Evolutionary conservation across 2,329 filamentous ascomycete genomes (phyloP), one percentile per base, ranked within the genome.

Genomic region (Neonectria sp.): DNA sequence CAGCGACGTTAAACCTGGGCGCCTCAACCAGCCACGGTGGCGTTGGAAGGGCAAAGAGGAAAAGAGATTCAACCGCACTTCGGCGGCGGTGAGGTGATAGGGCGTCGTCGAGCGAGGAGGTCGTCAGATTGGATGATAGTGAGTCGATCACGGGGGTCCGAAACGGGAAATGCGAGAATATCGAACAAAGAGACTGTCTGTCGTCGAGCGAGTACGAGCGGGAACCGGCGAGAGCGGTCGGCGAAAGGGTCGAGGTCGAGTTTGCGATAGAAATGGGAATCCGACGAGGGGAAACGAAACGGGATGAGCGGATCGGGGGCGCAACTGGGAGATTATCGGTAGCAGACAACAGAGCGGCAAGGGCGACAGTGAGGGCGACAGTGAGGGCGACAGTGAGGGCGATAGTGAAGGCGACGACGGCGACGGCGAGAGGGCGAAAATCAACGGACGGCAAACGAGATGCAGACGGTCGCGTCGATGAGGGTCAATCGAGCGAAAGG

Each of bases 401-500:
- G 31, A 11, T 2, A 8, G 31, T 33, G 31, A 33, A 33, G 31
- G 31, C 33, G 33, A 35, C 21, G 21, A 21, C 33, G 33, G 33
- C n/a, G n/a, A 12, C 8, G 40, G 37, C 37, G 13, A 40, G 15
- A 40, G 15, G 37, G 37, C 37, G 37, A 40, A 40, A n/a, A 7
- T 6, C 37, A 40, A 40, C 15, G 6, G 37, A n/a, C 15, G n/a
- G 37, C 37, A 40, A n/a, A 40, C 37, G 15, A 40, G 37, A 40
- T 40, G 37, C 37, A n/a, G 37, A 40, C 37, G 37, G 37, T 17
- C 37, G 37, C 37, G 37, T n/a, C 15, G 37, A 40, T n/a, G 37
- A 48, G 37, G 55, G 25, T 70, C 71, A 71, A 75, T 75, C 59
- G 55, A 64, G 65, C 69, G 61, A 64, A 58, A 9, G 59, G 49